Evolutionary conservation across 371 early-diverging fungal species (phyloP).

Genomic region (Rhizopus delemar): DNA sequence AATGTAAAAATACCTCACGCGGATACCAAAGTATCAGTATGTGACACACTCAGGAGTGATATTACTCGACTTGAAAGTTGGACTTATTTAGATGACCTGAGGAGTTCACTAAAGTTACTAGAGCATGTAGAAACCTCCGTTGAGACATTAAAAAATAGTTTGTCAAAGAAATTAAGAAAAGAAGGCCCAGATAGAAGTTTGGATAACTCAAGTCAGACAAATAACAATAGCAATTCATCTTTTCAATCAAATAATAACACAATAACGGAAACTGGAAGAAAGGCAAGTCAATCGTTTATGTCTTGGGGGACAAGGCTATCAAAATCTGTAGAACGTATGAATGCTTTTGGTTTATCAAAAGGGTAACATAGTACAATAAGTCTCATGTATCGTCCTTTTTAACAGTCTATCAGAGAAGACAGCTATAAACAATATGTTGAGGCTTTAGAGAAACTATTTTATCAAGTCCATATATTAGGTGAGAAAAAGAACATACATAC

Average conservation of each 20-base stretch:
- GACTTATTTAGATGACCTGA: constrained; percentile 37
- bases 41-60: constrained; percentile 43
- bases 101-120: constrained; percentile 33
- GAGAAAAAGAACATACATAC: constrained; percentile 7
- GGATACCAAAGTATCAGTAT: constrained; percentile 58
- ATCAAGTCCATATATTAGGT: constrained; percentile 43
- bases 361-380: constrained; percentile 18
- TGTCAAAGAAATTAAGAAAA: constrained; percentile 47
- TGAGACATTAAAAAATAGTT: constrained; percentile 30
- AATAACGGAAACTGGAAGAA: constrained; percentile 18
- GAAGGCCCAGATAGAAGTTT: constrained; percentile 25
- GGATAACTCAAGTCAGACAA: background rate
- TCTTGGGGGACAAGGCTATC: constrained; percentile 51
- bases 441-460: constrained; percentile 36
- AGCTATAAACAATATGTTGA: constrained; percentile 49
- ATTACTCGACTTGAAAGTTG: constrained; percentile 41
- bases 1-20: constrained; percentile 51
- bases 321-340: constrained; percentile 58
- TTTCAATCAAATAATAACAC: background rate
- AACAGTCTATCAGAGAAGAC: constrained; percentile 36
- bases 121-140: constrained; percentile 39
- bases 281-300: constrained; percentile 33
- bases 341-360: constrained; percentile 52
- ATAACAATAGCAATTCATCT: background rate
- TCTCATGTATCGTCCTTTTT: background rate